Percentiles rank a stretch among this genome's conserved stretches.
Evolutionary conservation across 306 rosid species (phyloP).

Genomic region (Vigna reflexopilosa): DNA sequence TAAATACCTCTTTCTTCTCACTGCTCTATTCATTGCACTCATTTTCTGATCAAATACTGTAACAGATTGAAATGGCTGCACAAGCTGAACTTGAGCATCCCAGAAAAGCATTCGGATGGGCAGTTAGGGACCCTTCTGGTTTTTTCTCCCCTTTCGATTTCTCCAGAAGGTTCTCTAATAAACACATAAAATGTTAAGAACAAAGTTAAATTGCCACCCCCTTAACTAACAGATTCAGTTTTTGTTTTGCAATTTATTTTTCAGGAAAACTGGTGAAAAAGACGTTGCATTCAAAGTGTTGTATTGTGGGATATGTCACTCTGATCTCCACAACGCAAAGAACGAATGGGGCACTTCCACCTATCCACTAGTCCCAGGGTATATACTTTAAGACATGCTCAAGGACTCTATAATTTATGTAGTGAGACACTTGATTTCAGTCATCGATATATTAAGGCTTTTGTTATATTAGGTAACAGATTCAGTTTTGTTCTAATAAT

Average conservation of each 20-base stretch:
- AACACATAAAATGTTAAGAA: too few relatives aligned
- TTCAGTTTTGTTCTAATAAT: constrained; percentile 29
- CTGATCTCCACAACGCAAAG: constrained; percentile 54
- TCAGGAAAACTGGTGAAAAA: constrained; percentile 51
- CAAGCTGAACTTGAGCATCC: constrained; percentile 41
- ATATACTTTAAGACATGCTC: background rate
- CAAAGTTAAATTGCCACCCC: too few relatives aligned
- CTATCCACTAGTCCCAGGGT: constrained; percentile 43
- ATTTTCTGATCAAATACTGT: background rate
- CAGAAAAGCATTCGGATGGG: constrained; percentile 48
- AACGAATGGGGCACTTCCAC: constrained; percentile 52
- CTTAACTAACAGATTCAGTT: background rate
- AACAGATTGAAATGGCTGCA: constrained; percentile 34
- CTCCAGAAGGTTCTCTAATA: constrained; percentile 48
- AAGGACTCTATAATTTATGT: too few relatives aligned
- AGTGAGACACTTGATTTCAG: too few relatives aligned
- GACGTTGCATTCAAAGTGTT: constrained; percentile 59
- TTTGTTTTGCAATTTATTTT: background rate
- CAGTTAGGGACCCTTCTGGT: constrained; percentile 52
- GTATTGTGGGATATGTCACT: constrained; percentile 66
- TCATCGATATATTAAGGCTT: too few relatives aligned
- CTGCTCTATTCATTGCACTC: too few relatives aligned
- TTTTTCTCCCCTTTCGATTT: constrained; percentile 54
- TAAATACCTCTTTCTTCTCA: background rate
- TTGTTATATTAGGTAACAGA: background rate